phyloP scores from a whole-genome alignment of 2,329 filamentous ascomycete genomes.

The Alternaria ventricosa region DNA sequence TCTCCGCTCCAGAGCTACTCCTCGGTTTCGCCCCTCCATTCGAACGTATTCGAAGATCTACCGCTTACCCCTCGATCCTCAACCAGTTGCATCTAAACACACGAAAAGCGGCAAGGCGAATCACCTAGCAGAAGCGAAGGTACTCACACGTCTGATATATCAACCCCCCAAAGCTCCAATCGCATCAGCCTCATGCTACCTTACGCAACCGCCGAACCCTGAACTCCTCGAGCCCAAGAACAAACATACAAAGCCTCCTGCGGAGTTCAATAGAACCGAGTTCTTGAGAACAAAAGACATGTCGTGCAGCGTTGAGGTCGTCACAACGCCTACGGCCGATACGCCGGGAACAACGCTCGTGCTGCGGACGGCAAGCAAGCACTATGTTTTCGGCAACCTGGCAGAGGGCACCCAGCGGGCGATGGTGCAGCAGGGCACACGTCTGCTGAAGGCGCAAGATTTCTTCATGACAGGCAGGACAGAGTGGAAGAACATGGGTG shows the following conservation, averaged over 20 bases:
- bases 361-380: conserved; percentile 73
- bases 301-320: conserved; percentile 75
- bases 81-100: conserved; percentile 5
- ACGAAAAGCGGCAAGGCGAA: background rate
- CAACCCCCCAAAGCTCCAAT: background rate
- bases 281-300: conserved; percentile 55
- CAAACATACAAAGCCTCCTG: background rate
- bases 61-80: conserved; percentile 1
- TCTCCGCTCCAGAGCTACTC: conserved; percentile 1
- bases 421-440: conserved; percentile 70
- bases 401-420: conserved; percentile 85
- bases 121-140: background rate
- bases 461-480: conserved; percentile 83
- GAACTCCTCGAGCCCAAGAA: conserved; percentile 9
- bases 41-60: conserved; percentile 1
- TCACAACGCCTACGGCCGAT: conserved; percentile 85
- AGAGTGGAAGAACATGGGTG: conserved; percentile 78
- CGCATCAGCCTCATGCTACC: conserved; percentile 1
- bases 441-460: conserved; percentile 71
- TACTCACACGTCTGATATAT: background rate
- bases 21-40: background rate
- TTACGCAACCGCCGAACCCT: conserved; percentile 8
- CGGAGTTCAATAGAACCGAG: background rate
- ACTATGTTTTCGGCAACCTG: conserved; percentile 84
- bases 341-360: conserved; percentile 80